Percentiles rank a stretch among this genome's conserved stretches.
These are phyloP conservation scores for Phaseolus lunatus DNA, from an alignment of 306 rosid genomes.

Conservation along the genomic window DNA sequence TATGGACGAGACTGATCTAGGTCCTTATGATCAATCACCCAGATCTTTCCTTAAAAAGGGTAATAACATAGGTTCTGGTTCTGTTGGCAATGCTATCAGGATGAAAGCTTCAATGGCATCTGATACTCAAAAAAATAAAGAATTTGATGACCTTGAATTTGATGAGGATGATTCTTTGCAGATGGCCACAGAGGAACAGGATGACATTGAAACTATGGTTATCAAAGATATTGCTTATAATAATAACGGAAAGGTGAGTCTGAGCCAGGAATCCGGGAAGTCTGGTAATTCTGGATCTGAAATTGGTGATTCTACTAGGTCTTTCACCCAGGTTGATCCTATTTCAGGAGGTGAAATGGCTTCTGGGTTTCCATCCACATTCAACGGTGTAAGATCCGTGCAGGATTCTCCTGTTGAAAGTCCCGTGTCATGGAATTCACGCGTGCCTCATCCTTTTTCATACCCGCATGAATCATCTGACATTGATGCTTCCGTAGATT, in stretches of 20 bases:
- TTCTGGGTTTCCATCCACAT: constrained; percentile 59
- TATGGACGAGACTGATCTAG: constrained; percentile 66
- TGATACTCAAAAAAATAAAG: constrained; percentile 61
- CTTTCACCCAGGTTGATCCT: constrained; percentile 77
- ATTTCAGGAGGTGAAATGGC: constrained; percentile 68
- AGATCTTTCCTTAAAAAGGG: constrained; percentile 75
- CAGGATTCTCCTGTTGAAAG: constrained; percentile 94
- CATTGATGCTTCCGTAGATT: constrained; percentile 85
- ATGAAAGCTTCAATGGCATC: constrained; percentile 68
- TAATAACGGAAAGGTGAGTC: constrained; percentile 69
- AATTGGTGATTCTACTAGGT: constrained; percentile 70
- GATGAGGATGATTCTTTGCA: constrained; percentile 72
- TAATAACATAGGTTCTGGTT: constrained; percentile 63
- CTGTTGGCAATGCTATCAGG: constrained; percentile 59
- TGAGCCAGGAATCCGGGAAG: constrained; percentile 75
- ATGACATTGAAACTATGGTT: constrained; percentile 62
- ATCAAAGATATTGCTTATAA: constrained; percentile 55
- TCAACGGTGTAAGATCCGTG: constrained; percentile 65
- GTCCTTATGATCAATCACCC: constrained; percentile 57
- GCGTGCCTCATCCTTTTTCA: constrained; percentile 71
- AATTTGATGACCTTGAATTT: constrained; percentile 66
- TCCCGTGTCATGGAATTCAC: constrained; percentile 92
- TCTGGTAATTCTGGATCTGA: constrained; percentile 81
- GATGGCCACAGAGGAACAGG: constrained; percentile 64
- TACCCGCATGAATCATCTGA: constrained; percentile 88